These are phyloP conservation scores for Ogataea degrootiae DNA, from an alignment of 805 yeast genomes.

Conservation along the genomic window DNA sequence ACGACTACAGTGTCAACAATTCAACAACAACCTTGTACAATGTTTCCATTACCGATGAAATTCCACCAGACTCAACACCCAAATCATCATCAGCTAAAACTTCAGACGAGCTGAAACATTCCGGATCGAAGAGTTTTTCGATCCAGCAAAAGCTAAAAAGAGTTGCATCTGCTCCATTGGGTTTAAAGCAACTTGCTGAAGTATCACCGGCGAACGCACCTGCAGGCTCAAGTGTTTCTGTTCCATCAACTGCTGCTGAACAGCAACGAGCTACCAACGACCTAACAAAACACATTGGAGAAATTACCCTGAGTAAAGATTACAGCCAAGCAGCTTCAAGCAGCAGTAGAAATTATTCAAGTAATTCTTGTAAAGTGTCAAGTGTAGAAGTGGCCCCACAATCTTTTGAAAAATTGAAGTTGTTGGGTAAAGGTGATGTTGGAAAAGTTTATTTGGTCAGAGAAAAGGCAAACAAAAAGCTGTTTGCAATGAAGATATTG, in stretches of 20 bases:
- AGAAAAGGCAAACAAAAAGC: slow-evolving; percentile 66
- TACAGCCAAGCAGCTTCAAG: slow-evolving; percentile 38
- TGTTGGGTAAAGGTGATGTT: slow-evolving; percentile 97
- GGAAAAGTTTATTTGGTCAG: slow-evolving; percentile 93
- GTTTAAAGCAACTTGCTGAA: slow-evolving; percentile 35
- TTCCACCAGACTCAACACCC: background rate
- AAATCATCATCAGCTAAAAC: background rate
- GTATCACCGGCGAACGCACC: background rate
- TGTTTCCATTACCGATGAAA: slow-evolving; percentile 1
- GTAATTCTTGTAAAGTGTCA: slow-evolving; percentile 66
- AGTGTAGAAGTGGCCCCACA: slow-evolving; percentile 81
- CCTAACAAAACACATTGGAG: slow-evolving; percentile 34
- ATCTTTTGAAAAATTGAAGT: slow-evolving; percentile 81
- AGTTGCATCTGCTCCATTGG: slow-evolving; percentile 83
- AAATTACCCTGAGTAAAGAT: slow-evolving; percentile 27
- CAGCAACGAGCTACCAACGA: slow-evolving; percentile 6
- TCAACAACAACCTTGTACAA: slow-evolving; percentile 21
- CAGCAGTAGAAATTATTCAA: slow-evolving; percentile 56
- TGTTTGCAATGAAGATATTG: slow-evolving; percentile 91
- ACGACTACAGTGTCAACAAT: slow-evolving; percentile 29
- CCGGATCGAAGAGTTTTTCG: slow-evolving; percentile 1
- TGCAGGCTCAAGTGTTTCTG: slow-evolving; percentile 2
- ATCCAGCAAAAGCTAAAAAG: slow-evolving; percentile 50
- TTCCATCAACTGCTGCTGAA: slow-evolving; percentile 12
- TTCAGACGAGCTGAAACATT: background rate